Evolutionary conservation across 2,329 filamentous ascomycete species (phyloP).

Genomic region (Paraconiothyrium brasiliense): DNA sequence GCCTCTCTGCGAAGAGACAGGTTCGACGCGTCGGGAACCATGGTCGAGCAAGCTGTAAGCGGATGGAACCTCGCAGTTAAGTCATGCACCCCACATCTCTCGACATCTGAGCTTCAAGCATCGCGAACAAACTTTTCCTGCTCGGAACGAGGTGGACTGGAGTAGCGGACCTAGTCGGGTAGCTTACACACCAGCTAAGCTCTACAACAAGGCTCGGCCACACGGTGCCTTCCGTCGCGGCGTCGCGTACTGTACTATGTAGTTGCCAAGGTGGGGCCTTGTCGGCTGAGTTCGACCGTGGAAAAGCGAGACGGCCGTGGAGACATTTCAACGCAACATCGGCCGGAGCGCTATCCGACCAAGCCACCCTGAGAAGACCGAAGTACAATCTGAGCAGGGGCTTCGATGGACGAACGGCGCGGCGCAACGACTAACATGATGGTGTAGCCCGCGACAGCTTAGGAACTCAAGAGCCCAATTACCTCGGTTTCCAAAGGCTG

Average conservation of each 20-base stretch:
- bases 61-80: not conserved
- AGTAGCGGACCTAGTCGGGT: not conserved
- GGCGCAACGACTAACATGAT: constrained; percentile 13
- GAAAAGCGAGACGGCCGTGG: constrained; percentile 3
- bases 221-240: constrained; percentile 11
- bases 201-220: constrained; percentile 4
- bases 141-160: not conserved
- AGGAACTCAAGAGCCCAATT: constrained; percentile 1
- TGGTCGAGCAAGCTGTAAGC: constrained; percentile 2
- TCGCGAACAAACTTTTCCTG: not conserved
- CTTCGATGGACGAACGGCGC: constrained; percentile 4
- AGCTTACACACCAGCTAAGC: constrained; percentile 4
- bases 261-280: constrained; percentile 12
- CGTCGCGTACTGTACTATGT: not conserved
- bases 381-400: constrained; percentile 8
- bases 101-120: not conserved
- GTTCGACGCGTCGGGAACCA: not conserved
- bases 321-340: constrained; percentile 5
- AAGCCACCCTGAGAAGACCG: not conserved
- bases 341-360: constrained; percentile 18
- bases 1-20: not conserved
- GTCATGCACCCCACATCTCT: not conserved
- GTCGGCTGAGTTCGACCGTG: constrained; percentile 18
- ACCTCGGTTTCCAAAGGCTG: constrained; percentile 21
- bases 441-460: not conserved